Evolutionary conservation across 495 filamentous ascomycete species (phyloP), one percentile per base, ranked within the genome.

Genomic region (Penicillium ochrochloron): DNA sequence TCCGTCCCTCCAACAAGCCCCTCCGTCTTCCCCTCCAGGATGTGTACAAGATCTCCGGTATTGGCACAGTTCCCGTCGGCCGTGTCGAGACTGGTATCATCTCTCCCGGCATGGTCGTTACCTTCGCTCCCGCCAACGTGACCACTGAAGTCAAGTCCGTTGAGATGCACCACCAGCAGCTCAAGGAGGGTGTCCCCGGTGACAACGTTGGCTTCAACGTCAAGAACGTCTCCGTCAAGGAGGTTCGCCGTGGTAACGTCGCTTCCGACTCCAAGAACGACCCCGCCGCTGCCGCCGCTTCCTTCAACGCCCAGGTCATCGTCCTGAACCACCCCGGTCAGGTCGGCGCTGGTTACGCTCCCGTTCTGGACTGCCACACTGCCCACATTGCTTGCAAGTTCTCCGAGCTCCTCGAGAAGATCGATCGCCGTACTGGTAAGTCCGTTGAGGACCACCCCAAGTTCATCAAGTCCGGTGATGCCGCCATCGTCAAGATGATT

Each of bases 201-300:
- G 95, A 99, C 89, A 99, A 99, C 85, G 95, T 99, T 78, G 95
- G 95, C 73, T 99, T 99, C 93, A 99, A 99, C 90, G 96, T 99
- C 85, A 97, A 97, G 94, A 99, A 99, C 95, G 95, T 99, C 74
- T 98, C 95, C 79, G 96, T 99, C 85, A 99, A 99, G 92, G 95
- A 99, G 81, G 96, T 99, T 78, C 95, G 95, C 83, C 95, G 95
- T 94, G 95, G 95, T 80, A 99, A 98, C 88, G 96, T 99, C 77
- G 92, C 92, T 76, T 92, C 92, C 89, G 95, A 99, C 90, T 93
- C 92, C 87, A 99, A 99, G 93, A 96, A 95, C 87, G 96, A 99
- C 88, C 95, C 95, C 72, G 92, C 95, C 72, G 83, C 84, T 75
- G 95, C 85, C 76, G 84, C 83, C 73, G 93, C 95, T 68, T 93